phyloP scores from a whole-genome alignment of 2,329 filamentous ascomycete genomes.

The Lachnellula subtilissima region DNA sequence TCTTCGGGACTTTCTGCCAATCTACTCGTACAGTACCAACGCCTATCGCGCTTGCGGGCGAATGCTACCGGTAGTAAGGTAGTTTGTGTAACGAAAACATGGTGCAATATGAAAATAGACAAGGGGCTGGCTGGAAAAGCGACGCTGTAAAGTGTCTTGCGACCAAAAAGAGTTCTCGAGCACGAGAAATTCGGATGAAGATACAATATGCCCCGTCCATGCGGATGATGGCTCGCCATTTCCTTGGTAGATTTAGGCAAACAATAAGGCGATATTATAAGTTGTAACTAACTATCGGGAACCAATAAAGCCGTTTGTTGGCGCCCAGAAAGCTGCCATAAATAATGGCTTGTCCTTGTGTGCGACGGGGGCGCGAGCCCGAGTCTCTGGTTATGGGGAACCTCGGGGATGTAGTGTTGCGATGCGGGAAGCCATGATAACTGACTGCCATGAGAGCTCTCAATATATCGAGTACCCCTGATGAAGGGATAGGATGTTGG shows the following conservation, averaged over 20 bases:
- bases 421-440: not conserved
- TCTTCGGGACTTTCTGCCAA: no score
- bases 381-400: not conserved
- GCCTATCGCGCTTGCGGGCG: no score
- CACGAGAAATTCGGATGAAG: not conserved
- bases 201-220: not conserved
- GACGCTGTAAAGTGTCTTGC: no score
- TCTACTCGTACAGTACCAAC: no score
- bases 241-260: not conserved
- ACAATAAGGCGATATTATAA: not conserved
- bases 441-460: not conserved
- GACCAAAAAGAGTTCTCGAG: not conserved
- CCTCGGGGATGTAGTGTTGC: not conserved
- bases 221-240: not conserved
- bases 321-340: not conserved
- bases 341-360: not conserved
- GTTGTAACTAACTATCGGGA: not conserved
- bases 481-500: not conserved
- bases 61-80: no score
- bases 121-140: no score
- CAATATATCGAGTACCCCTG: not conserved
- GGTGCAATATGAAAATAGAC: no score
- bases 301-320: not conserved
- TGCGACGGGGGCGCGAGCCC: not conserved
- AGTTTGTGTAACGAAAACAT: no score